Evolutionary conservation across 257 asterid genomes (phyloP).

Genomic region (Nicotiana undulata): DNA sequence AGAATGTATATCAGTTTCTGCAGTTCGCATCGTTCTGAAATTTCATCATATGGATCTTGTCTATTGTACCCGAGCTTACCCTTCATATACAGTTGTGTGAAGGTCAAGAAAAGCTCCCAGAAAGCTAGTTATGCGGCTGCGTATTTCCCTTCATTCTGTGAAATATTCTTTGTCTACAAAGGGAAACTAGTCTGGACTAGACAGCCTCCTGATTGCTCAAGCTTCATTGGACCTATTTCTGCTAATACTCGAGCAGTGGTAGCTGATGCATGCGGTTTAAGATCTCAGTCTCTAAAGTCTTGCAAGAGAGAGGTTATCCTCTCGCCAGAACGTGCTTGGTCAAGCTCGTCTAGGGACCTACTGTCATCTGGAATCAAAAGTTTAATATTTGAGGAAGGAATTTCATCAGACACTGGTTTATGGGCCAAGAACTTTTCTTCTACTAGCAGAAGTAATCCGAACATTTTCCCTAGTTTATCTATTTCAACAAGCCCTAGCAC

Average conservation of each 20-base stretch:
- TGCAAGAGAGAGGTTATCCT: conserved; percentile 20
- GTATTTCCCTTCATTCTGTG: conserved; percentile 60
- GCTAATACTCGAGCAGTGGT: conserved; percentile 21
- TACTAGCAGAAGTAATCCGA: conserved; percentile 15
- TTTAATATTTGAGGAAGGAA: conserved; percentile 7
- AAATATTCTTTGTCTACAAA: conserved; percentile 66
- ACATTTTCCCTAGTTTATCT: conserved; percentile 9
- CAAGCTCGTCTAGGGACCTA: conserved; percentile 20
- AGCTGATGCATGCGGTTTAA: conserved; percentile 19
- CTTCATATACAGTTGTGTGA: conserved; percentile 42
- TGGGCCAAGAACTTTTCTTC: conserved; percentile 3
- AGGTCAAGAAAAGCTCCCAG: conserved; percentile 53
- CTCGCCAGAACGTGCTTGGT: conserved; percentile 14
- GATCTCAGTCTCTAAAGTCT: conserved; percentile 27
- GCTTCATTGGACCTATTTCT: conserved; percentile 11
- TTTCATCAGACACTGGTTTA: conserved; percentile 3
- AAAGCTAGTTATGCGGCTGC: conserved; percentile 60
- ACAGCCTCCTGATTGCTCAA: conserved; percentile 35
- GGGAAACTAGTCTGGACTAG: conserved; percentile 66
- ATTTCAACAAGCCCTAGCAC: conserved; percentile 22
- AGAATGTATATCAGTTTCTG: not conserved
- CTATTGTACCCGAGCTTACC: conserved; percentile 5
- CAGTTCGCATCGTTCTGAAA: not conserved
- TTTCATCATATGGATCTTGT: not conserved
- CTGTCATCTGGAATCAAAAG: conserved; percentile 18